Percentiles rank a stretch among this genome's conserved stretches.
Evolutionary conservation across 2,329 filamentous ascomycete species (phyloP).

Genomic region (Clonostachys chloroleuca): DNA sequence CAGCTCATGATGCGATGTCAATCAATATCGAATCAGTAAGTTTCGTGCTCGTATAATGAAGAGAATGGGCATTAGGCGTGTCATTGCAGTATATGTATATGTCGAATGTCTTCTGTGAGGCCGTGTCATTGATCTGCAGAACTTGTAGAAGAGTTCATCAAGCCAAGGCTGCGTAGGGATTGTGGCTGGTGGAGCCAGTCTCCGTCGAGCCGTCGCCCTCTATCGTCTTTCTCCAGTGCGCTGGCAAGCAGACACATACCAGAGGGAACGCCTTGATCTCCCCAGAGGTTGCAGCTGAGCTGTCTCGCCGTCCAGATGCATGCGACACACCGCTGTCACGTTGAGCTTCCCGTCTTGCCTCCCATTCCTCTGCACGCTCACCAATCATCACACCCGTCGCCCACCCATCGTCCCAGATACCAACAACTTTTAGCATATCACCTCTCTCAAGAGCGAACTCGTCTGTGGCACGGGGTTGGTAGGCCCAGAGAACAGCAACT

Average conservation of each 20-base stretch:
- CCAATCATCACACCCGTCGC: conserved; percentile 84
- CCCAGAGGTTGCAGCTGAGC: conserved; percentile 60
- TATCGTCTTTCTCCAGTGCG: conserved; percentile 96
- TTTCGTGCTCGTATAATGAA: no score
- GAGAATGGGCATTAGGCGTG: no score
- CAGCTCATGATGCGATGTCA: no score
- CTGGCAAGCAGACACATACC: conserved; percentile 90
- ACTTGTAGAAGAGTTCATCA: conserved; percentile 5
- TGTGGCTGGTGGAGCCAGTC: conserved; percentile 42
- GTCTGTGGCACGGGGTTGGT: conserved; percentile 88
- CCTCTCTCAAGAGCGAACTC: conserved; percentile 92
- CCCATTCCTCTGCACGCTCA: conserved; percentile 86
- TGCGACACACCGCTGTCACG: conserved; percentile 92
- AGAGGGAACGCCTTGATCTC: conserved; percentile 98
- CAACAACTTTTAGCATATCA: conserved; percentile 96
- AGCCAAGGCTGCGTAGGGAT: conserved; percentile 14
- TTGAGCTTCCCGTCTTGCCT: conserved; percentile 69
- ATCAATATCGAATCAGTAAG: no score
- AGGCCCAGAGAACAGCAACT: conserved; percentile 92
- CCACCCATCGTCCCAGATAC: conserved; percentile 99
- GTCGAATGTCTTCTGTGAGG: no score
- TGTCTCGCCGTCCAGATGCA: conserved; percentile 58
- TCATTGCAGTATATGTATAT: no score
- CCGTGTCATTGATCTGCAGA: no score
- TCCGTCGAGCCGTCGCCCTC: conserved; percentile 78